Percentiles rank a stretch among this genome's conserved stretches.
phyloP scores from a whole-genome alignment of 1,284 basidiomycete genomes.

The Heterobasidion irregulare region DNA sequence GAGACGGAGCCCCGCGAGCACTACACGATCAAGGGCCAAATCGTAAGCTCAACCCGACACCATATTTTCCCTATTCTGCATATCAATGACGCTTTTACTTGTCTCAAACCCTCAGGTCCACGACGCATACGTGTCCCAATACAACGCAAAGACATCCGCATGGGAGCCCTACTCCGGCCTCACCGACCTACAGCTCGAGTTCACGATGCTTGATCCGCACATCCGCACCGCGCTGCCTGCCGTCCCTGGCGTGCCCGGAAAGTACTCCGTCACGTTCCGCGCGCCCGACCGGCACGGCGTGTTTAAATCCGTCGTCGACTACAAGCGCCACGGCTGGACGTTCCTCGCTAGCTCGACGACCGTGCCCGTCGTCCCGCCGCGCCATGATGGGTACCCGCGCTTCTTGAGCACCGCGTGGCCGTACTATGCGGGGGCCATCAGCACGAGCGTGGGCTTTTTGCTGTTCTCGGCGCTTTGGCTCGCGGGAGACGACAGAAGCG shows the following conservation, averaged over 20 bases:
- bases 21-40: constrained; percentile 85
- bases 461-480: constrained; percentile 84
- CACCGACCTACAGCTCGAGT: constrained; percentile 84
- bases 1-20: constrained; percentile 47
- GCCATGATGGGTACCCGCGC: constrained; percentile 92
- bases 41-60: constrained; percentile 40
- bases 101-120: constrained; percentile 47
- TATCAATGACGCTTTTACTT: not conserved
- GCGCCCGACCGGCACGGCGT: constrained; percentile 95
- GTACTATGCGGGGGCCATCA: constrained; percentile 87
- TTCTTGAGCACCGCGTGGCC: constrained; percentile 94
- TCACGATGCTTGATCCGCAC: constrained; percentile 97
- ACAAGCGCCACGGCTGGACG: constrained; percentile 81
- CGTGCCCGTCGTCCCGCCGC: constrained; percentile 85
- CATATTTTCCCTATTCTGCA: constrained; percentile 5
- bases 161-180: constrained; percentile 73
- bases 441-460: constrained; percentile 78
- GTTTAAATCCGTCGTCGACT: constrained; percentile 90
- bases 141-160: constrained; percentile 37
- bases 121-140: constrained; percentile 63
- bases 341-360: constrained; percentile 68
- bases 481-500: constrained; percentile 57
- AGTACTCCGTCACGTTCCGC: constrained; percentile 75
- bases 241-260: constrained; percentile 45
- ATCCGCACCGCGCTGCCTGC: constrained; percentile 62